Conservation (phyloP, 1,284 basidiomycete genomes). For the Agaricales sp. region DNA sequence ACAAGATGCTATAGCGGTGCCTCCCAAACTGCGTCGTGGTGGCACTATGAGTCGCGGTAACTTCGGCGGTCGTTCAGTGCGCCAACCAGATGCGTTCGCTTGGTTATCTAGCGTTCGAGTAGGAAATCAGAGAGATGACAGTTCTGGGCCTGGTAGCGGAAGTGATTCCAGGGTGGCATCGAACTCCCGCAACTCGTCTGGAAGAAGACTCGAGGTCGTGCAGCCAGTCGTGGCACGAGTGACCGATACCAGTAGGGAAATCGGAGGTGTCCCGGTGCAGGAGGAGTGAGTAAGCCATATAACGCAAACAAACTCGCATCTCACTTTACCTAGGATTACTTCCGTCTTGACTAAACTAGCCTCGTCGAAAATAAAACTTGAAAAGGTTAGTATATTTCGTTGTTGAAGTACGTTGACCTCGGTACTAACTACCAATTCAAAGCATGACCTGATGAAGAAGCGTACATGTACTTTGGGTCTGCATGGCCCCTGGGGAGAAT, state of each 20-base stretch:
- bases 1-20: neutral
- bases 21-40: conserved; percentile 14
- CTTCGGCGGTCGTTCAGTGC: conserved; percentile 35
- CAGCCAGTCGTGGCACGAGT: no score
- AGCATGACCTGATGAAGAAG: conserved; percentile 76
- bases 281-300: conserved; percentile 84
- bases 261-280: no score
- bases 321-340: conserved; percentile 72
- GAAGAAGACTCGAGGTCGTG: conserved; percentile 15
- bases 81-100: conserved; percentile 49
- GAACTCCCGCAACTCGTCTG: conserved; percentile 25
- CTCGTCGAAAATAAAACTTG: conserved; percentile 69
- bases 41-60: conserved; percentile 53
- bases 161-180: conserved; percentile 33
- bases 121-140: conserved; percentile 33
- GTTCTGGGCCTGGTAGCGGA: conserved; percentile 41
- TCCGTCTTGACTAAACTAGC: conserved; percentile 65
- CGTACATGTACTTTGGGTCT: conserved; percentile 80
- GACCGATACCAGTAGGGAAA: no score
- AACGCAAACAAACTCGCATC: no score
- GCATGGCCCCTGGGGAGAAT: conserved; percentile 86
- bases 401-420: no score
- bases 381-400: conserved; percentile 53
- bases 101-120: conserved; percentile 70
- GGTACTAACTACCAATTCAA: conserved; percentile 6